Evolutionary conservation across 2,329 filamentous ascomycete genomes (phyloP), one percentile per base, ranked within the genome.

Genomic region (Epichloe bromicola): DNA sequence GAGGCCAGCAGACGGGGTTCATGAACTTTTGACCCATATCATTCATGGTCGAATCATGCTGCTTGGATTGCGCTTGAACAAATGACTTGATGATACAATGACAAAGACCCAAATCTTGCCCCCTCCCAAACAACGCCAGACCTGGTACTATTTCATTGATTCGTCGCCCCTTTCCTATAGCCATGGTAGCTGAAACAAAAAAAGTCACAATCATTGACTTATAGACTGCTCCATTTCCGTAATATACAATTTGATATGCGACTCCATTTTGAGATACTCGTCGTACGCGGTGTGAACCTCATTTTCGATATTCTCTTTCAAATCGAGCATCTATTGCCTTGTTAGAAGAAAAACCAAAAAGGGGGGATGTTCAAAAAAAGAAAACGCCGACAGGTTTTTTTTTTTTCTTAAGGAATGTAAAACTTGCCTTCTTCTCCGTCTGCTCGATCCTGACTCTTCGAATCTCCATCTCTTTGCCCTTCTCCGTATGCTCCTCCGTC

Each of bases 171-270:
- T 44, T 48, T 30, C 26, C 26, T 3, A 30, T 10, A 30, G 26
- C 26, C 8, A 30, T 30, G 3, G 8, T 11, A 11, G 26, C 8
- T 30, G 8, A 1, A 4, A 26, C 0, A 2, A 4, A 30, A 30
- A 30, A 30, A 26, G 7, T 46, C 50, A 51, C 53, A 54, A 54
- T 44, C 45, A 55, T 46, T 42, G 50, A 26, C 42, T 47, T 4
- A 93, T 80, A 51, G 83, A 85, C 69, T 96, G 90, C 70, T 97
- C 93, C 90, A 98, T 96, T 75, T 98, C 93, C 4, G 87, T 95
- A 63, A 98, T 95, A 73, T 98, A 98, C 55, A 97, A 75, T 69
- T 90, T 91, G 67, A 98, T 94, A 65, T 98, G 93, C 38, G 88
- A 85, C 67, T 97, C 91, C 81, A 98, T 85, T 80, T 96, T 96